Evolutionary conservation across 192 early-diverging fungal species (phyloP).

Genomic region (Dissophora ornata): DNA sequence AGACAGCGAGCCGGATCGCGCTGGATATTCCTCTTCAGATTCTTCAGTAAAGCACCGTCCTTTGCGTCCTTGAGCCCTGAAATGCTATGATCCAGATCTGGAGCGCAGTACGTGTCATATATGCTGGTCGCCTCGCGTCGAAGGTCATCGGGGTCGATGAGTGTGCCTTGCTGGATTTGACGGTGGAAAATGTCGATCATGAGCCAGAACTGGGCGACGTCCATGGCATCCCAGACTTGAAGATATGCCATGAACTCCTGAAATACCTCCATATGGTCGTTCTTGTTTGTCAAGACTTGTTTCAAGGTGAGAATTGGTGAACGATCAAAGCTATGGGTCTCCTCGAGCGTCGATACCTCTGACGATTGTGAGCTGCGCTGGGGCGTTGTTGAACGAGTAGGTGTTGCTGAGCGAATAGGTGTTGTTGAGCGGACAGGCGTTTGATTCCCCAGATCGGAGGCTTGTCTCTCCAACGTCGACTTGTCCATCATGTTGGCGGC

Average conservation of each 20-base stretch:
- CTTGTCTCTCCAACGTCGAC: conserved; percentile 13
- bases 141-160: conserved; percentile 23
- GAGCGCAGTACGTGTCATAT: conserved; percentile 33
- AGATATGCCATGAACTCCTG: conserved; percentile 50
- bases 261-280: conserved; percentile 27
- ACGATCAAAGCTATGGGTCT: no score
- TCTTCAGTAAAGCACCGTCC: conserved; percentile 20
- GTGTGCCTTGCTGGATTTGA: conserved; percentile 38
- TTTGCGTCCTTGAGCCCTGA: conserved; percentile 36
- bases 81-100: conserved; percentile 22
- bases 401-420: no score
- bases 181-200: conserved; percentile 52
- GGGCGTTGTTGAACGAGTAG: conserved; percentile 1
- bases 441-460: background rate
- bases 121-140: conserved; percentile 35
- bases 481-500: conserved; percentile 44
- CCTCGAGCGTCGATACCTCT: background rate
- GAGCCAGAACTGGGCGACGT: conserved; percentile 44
- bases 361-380: background rate
- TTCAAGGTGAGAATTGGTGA: conserved; percentile 10
- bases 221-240: conserved; percentile 50
- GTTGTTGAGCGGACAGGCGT: background rate
- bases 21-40: conserved; percentile 29
- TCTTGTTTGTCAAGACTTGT: conserved; percentile 25
- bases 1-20: conserved; percentile 28